Evolutionary conservation across 2,329 filamentous ascomycete species (phyloP).

Genomic region (Sarocladiaceae sp.): DNA sequence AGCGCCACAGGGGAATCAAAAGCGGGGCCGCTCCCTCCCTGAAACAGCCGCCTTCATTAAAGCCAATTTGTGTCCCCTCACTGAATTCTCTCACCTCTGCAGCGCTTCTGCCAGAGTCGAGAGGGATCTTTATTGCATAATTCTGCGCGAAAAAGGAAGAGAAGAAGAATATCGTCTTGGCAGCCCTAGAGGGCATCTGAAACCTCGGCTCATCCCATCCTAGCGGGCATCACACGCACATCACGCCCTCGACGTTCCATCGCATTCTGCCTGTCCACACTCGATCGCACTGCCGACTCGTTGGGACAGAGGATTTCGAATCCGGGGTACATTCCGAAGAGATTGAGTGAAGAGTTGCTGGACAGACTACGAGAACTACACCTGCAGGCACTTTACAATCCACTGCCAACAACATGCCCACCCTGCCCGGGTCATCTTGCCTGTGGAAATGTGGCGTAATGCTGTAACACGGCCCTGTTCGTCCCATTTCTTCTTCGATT

Average conservation of each 20-base stretch:
- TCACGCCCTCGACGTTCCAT: slow-evolving; percentile 1
- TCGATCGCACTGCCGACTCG: background rate
- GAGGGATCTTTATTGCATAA: too few relatives aligned
- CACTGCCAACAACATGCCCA: too few relatives aligned
- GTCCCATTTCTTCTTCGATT: too few relatives aligned
- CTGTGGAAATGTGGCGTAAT: too few relatives aligned
- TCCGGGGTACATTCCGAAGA: slow-evolving; percentile 5
- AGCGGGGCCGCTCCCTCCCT: slow-evolving; percentile 3
- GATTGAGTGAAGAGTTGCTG: too few relatives aligned
- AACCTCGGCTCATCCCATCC: slow-evolving; percentile 1
- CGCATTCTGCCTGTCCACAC: background rate
- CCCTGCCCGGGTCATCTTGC: too few relatives aligned
- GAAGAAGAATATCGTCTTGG: too few relatives aligned
- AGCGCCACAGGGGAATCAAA: slow-evolving; percentile 7
- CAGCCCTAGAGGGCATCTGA: background rate
- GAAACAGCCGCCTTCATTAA: slow-evolving; percentile 10
- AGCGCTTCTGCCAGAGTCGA: slow-evolving; percentile 2
- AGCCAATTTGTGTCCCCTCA: background rate
- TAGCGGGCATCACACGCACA: background rate
- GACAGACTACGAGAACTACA: too few relatives aligned
- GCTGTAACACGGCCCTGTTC: too few relatives aligned
- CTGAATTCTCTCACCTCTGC: background rate
- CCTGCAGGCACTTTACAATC: too few relatives aligned
- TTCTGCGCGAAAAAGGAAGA: too few relatives aligned
- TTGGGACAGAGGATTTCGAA: background rate